A percentile compares a stretch with the other conserved stretches of the same genome.
These are phyloP conservation scores for Furcasterigmium furcatum DNA, from an alignment of 2,329 filamentous ascomycete species.

Conservation along the genomic window DNA sequence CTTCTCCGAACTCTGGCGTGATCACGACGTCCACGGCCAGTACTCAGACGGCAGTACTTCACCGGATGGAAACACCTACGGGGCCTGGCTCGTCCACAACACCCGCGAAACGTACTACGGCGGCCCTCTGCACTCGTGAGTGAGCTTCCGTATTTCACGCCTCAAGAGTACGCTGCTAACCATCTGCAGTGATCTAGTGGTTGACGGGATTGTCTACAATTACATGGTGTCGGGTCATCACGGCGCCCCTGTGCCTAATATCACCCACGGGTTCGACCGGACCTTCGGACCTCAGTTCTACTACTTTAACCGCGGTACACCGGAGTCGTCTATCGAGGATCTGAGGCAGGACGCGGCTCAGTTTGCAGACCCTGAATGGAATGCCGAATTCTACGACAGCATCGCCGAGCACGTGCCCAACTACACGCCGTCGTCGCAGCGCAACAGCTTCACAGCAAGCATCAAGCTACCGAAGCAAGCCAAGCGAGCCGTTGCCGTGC, in stretches of 20 bases:
- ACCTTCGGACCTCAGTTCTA: slow-evolving; percentile 64
- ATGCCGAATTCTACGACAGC: slow-evolving; percentile 57
- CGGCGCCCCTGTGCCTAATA: slow-evolving; percentile 60
- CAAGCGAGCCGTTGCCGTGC: slow-evolving; percentile 49
- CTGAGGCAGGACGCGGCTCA: slow-evolving; percentile 42
- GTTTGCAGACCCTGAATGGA: slow-evolving; percentile 49
- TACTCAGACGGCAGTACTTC: slow-evolving; percentile 35
- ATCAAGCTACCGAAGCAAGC: slow-evolving; percentile 49
- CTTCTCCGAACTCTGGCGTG: slow-evolving; percentile 55
- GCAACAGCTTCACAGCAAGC: slow-evolving; percentile 46
- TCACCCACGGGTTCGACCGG: slow-evolving; percentile 61
- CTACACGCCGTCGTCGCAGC: slow-evolving; percentile 48
- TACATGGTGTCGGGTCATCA: slow-evolving; percentile 62
- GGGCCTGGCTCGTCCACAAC: slow-evolving; percentile 63
- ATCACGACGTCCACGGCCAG: slow-evolving; percentile 54
- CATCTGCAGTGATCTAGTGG: slow-evolving; percentile 44
- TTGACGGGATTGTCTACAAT: slow-evolving; percentile 65
- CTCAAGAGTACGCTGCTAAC: too few relatives aligned
- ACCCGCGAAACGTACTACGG: slow-evolving; percentile 61
- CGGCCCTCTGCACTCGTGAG: slow-evolving; percentile 53
- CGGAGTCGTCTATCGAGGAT: not conserved
- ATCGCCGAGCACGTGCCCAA: slow-evolving; percentile 57
- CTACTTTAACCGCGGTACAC: slow-evolving; percentile 48
- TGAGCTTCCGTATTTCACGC: too few relatives aligned
- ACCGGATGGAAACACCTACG: slow-evolving; percentile 48